These are phyloP conservation scores for Astraeus odoratus DNA, from an alignment of 768 basidiomycete genomes.

Conservation along the genomic window DNA sequence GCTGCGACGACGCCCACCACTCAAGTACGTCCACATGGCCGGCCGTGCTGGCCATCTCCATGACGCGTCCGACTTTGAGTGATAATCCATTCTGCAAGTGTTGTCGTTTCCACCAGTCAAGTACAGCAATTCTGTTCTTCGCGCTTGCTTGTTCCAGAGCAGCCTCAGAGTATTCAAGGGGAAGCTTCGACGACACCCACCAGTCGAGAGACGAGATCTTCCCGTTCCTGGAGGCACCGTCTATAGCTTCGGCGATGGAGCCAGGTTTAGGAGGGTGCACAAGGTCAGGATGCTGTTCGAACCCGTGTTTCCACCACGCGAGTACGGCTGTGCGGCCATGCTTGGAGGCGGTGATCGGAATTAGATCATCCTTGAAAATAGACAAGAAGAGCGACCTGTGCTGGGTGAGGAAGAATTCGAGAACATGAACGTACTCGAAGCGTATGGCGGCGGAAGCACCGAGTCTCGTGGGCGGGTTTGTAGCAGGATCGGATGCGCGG, in stretches of 20 bases:
- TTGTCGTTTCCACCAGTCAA: conserved; percentile 80
- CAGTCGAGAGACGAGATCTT: conserved; percentile 71
- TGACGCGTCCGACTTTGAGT: conserved; percentile 76
- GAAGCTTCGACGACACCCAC: conserved; percentile 65
- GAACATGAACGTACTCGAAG: conserved; percentile 70
- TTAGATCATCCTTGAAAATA: conserved; percentile 57
- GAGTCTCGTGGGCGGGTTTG: conserved; percentile 58
- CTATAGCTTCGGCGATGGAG: conserved; percentile 63
- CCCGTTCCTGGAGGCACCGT: conserved; percentile 73
- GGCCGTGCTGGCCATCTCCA: conserved; percentile 79
- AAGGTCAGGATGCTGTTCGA: conserved; percentile 53
- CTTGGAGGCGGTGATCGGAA: conserved; percentile 72
- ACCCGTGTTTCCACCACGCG: conserved; percentile 73
- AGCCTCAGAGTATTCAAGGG: conserved; percentile 71
- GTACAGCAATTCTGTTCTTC: conserved; percentile 66
- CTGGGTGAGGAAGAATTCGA: conserved; percentile 64
- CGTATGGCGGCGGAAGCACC: conserved; percentile 63
- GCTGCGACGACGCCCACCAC: conserved; percentile 78
- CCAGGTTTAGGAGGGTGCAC: conserved; percentile 47
- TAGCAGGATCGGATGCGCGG: conserved; percentile 48
- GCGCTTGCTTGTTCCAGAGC: conserved; percentile 76
- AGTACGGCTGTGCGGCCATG: conserved; percentile 69
- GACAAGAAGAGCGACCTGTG: conserved; percentile 59
- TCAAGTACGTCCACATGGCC: conserved; percentile 71
- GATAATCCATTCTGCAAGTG: conserved; percentile 41